Evolutionary conservation across 2,329 filamentous ascomycete species (phyloP).

Genomic region (Aspergillus oerlinghausenensis): DNA sequence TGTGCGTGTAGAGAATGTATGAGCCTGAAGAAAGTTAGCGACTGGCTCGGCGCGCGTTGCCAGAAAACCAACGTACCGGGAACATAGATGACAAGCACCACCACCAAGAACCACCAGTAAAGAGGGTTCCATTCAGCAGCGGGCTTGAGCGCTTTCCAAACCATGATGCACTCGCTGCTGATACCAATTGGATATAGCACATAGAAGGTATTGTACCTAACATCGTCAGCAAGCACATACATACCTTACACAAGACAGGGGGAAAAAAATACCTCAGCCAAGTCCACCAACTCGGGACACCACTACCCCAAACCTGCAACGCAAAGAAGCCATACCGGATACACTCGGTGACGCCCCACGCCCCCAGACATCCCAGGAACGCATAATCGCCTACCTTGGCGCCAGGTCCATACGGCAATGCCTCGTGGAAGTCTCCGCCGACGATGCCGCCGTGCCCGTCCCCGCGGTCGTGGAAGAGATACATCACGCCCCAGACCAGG

Average conservation of each 20-base stretch:
- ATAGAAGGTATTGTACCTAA: slow-evolving; percentile 79
- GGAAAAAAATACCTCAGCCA: slow-evolving; percentile 50
- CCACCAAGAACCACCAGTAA: slow-evolving; percentile 58
- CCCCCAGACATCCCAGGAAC: slow-evolving; percentile 56
- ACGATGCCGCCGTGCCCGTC: slow-evolving; percentile 51
- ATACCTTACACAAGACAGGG: not conserved
- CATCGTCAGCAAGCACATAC: slow-evolving; percentile 3
- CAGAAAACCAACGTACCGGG: slow-evolving; percentile 57
- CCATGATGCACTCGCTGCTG: slow-evolving; percentile 75
- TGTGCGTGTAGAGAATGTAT: slow-evolving; percentile 86
- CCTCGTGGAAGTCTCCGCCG: slow-evolving; percentile 16
- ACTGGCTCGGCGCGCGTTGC: not conserved
- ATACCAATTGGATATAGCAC: slow-evolving; percentile 92
- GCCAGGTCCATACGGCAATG: not conserved
- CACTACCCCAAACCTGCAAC: slow-evolving; percentile 53
- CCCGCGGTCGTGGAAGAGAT: slow-evolving; percentile 65
- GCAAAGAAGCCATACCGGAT: slow-evolving; percentile 92
- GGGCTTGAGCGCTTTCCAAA: slow-evolving; percentile 63
- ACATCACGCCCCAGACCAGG: slow-evolving; percentile 81
- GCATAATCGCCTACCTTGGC: slow-evolving; percentile 35
- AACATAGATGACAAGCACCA: slow-evolving; percentile 69
- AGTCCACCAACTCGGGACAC: slow-evolving; percentile 61
- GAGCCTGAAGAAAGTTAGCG: slow-evolving; percentile 48
- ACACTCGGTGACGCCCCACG: slow-evolving; percentile 88
- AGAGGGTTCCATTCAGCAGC: slow-evolving; percentile 50